These are phyloP conservation scores for Fusarium chuoi DNA, from an alignment of 2,329 filamentous ascomycete genomes.

Conservation along the genomic window DNA sequence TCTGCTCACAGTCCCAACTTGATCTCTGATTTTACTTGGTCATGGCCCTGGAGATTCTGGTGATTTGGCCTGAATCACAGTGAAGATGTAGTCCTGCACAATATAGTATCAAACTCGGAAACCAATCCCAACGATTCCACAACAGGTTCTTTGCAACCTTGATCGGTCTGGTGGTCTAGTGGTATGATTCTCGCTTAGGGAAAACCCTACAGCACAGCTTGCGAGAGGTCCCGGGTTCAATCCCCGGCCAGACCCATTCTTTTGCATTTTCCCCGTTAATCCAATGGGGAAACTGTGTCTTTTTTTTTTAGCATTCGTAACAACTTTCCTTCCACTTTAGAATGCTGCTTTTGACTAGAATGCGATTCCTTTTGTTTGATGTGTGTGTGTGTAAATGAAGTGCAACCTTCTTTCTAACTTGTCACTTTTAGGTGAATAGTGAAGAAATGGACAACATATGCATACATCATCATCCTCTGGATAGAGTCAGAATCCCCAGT, in stretches of 20 bases:
- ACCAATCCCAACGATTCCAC: background rate
- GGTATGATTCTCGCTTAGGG: conserved; percentile 80
- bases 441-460: background rate
- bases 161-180: conserved; percentile 67
- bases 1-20: background rate
- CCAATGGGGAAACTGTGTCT: rapidly evolving
- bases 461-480: background rate
- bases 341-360: rapidly evolving
- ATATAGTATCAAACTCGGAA: background rate
- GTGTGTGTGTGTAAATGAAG: background rate
- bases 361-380: background rate
- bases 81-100: rapidly evolving
- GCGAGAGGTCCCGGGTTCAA: conserved; percentile 60
- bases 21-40: background rate
- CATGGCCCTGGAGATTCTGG: rapidly evolving
- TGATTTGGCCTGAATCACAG: background rate
- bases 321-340: rapidly evolving
- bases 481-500: background rate
- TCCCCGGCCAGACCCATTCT: conserved; percentile 54
- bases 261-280: background rate
- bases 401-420: background rate
- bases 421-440: background rate
- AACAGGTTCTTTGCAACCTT: background rate
- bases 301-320: background rate
- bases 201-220: conserved; percentile 51